Evolutionary conservation across 805 yeast genomes (phyloP).

Genomic region (Barnettozyma vustinii): DNA sequence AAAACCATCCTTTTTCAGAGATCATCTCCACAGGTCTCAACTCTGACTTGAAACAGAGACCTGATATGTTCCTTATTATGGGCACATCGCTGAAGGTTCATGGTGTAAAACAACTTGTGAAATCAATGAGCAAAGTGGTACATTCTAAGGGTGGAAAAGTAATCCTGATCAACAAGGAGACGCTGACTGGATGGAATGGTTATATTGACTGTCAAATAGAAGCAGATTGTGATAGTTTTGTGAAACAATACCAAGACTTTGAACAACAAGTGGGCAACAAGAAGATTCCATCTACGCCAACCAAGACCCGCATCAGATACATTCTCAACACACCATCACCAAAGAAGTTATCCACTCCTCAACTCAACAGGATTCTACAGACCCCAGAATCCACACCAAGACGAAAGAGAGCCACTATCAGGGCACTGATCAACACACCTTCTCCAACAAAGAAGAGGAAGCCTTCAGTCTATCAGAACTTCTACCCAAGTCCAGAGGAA

Average conservation of each 20-base stretch:
- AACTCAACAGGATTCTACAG: slow-evolving; percentile 2
- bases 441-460: slow-evolving; percentile 4
- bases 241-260: slow-evolving; percentile 28
- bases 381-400: neutral
- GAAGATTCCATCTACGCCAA: slow-evolving; percentile 31
- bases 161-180: slow-evolving; percentile 67
- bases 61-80: slow-evolving; percentile 79
- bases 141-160: slow-evolving; percentile 80
- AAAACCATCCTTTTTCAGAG: slow-evolving; percentile 85
- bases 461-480: neutral
- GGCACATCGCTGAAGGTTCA: slow-evolving; percentile 91
- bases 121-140: slow-evolving; percentile 58
- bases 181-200: slow-evolving; percentile 61
- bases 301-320: slow-evolving; percentile 13
- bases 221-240: slow-evolving; percentile 82
- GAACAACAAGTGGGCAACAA: slow-evolving; percentile 14
- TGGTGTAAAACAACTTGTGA: slow-evolving; percentile 80
- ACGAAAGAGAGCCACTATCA: slow-evolving; percentile 1
- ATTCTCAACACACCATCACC: slow-evolving; percentile 16
- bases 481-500: slow-evolving; percentile 3
- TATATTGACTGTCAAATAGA: slow-evolving; percentile 74
- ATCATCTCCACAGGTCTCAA: slow-evolving; percentile 64
- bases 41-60: slow-evolving; percentile 58
- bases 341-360: slow-evolving; percentile 1
- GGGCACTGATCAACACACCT: neutral